Evolutionary conservation across 192 early-diverging fungal species (phyloP).

Genomic region (Backusella westeae): DNA sequence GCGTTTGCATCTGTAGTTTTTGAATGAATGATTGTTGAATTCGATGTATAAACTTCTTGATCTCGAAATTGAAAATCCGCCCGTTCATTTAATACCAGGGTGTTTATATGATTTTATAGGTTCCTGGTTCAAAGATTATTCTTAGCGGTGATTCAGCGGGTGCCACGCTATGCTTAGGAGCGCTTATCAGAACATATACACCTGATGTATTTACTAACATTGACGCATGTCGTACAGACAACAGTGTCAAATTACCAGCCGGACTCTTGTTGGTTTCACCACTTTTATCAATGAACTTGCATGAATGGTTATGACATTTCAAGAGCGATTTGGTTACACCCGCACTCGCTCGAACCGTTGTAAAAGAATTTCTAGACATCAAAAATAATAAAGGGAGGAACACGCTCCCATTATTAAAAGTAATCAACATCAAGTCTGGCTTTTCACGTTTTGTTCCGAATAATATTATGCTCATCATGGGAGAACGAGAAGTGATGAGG

Average conservation of each 20-base stretch:
- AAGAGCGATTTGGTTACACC: slow-evolving; percentile 20
- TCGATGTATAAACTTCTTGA: no score
- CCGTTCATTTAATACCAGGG: no score
- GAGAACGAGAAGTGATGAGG: slow-evolving; percentile 21
- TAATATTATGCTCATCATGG: slow-evolving; percentile 11
- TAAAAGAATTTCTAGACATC: slow-evolving; percentile 21
- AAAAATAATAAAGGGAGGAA: neutral
- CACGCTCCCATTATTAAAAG: neutral
- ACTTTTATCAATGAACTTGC: slow-evolving; percentile 18
- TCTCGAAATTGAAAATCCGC: no score
- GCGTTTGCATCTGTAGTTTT: no score
- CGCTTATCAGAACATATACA: slow-evolving; percentile 18
- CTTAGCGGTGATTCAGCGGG: slow-evolving; percentile 30
- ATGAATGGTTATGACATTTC: slow-evolving; percentile 16
- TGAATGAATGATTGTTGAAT: no score
- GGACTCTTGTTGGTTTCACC: slow-evolving; percentile 26
- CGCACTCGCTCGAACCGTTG: neutral
- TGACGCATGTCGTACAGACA: neutral
- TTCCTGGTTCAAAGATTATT: slow-evolving; percentile 21
- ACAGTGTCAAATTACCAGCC: slow-evolving; percentile 15
- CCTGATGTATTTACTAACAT: slow-evolving; percentile 8
- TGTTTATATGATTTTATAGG: neutral
- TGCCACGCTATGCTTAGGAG: slow-evolving; percentile 23
- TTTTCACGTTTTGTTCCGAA: slow-evolving; percentile 18
- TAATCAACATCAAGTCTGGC: neutral